Evolutionary conservation across 2,329 filamentous ascomycete species (phyloP).

Genomic region (Penicillium sp.): DNA sequence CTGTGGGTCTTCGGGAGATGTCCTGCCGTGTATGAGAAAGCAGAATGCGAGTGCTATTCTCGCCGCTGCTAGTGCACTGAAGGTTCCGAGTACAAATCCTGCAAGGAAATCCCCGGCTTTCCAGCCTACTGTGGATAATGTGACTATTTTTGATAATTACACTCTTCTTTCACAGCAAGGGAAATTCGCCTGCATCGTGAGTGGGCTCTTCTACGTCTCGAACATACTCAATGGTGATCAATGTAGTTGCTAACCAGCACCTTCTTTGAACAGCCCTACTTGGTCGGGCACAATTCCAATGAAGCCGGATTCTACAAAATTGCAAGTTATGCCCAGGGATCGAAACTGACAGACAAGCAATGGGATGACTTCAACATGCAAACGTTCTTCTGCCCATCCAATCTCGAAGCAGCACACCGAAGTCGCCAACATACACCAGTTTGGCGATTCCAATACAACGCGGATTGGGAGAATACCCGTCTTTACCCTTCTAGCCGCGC

Average conservation of each 20-base stretch:
- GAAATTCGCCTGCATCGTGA: neutral
- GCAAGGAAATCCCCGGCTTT: conserved; percentile 35
- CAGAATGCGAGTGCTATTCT: conserved; percentile 39
- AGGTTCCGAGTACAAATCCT: conserved; percentile 30
- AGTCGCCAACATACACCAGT: conserved; percentile 34
- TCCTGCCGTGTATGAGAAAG: conserved; percentile 43
- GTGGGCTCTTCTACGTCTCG: neutral
- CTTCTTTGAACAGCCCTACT: conserved; percentile 32
- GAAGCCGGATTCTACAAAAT: conserved; percentile 52
- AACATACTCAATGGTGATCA: neutral
- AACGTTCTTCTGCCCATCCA: conserved; percentile 50
- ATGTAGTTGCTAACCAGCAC: neutral
- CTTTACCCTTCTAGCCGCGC: conserved; percentile 49
- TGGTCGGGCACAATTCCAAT: conserved; percentile 48
- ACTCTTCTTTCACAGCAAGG: conserved; percentile 3
- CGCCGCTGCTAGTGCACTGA: conserved; percentile 39
- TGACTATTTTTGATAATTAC: conserved; percentile 47
- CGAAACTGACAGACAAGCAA: conserved; percentile 41
- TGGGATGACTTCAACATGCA: conserved; percentile 45
- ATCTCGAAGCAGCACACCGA: conserved; percentile 41
- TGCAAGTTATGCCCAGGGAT: conserved; percentile 42
- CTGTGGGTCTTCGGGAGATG: conserved; percentile 34
- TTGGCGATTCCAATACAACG: conserved; percentile 51
- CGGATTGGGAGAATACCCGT: conserved; percentile 52
- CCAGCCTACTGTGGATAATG: conserved; percentile 44